Evolutionary conservation across 148 eudicot genomes (phyloP), one percentile per base, ranked within the genome.

Genomic region (Pouteria glomerata): DNA sequence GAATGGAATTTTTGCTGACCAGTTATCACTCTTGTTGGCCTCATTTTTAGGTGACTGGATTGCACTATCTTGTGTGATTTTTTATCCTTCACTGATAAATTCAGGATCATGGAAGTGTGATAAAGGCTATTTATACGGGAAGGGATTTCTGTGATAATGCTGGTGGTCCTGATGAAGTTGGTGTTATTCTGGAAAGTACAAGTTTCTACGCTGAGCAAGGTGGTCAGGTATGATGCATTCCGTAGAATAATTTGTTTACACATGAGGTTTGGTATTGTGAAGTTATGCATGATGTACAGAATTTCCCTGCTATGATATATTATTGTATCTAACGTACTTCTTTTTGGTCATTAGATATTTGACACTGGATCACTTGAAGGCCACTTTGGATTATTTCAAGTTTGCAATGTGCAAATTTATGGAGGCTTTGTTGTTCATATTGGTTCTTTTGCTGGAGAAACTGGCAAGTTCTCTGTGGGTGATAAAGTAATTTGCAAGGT

Each of bases 141-240:
- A 76, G 78, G 42, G 96, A 89, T 58, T 95, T 82, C 79, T 56
- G 85, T 80, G 92, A 88, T 80, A 80, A 79, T 77, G 84, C 78
- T 74, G 80, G 45, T 73, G 87, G 83, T 77, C 88, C 84, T 47
- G 77, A 82, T 63, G 96, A 95, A 76, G 83, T 88, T 81, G 99
- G 97, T 78, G 68, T 95, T 53, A 62, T 95, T 74, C 87, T 95
- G 44, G 94, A 89, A 74, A 86, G 84, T 63, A 95, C 97, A 21
- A 88, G 89, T 78, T 95, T 95, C 80, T 95, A 95, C 82, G 99
- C 99, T 66, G 99, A 95, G 80, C 99, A 95, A 87, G 99, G 99
- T 80, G 99, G 99, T 73, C 99, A 95, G 99, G 99, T 95, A 83
- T 24, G 45, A 2, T 44, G 48, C 30, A 27, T 1, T 42, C 63